phyloP scores from a whole-genome alignment of 73 alveolate genomes.

The Tetrahymena borealis region DNA sequence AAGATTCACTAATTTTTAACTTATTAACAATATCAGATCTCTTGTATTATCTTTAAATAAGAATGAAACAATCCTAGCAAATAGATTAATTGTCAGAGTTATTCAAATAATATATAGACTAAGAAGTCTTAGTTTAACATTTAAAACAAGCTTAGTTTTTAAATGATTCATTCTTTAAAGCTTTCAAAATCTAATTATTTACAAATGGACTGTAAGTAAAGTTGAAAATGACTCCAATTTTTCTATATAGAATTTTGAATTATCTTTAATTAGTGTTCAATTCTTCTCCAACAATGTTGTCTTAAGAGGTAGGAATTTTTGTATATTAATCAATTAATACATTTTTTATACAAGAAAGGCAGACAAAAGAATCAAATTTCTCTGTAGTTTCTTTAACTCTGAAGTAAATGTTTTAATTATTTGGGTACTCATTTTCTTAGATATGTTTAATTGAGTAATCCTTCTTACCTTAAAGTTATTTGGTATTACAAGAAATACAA shows the following conservation, averaged over 20 bases:
- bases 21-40: not conserved
- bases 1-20: not conserved
- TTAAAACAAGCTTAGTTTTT: not conserved
- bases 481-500: not conserved
- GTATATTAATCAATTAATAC: not conserved
- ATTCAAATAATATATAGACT: not conserved
- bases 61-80: not conserved
- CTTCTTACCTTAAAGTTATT: not conserved
- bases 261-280: not conserved
- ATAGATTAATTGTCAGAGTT: not conserved
- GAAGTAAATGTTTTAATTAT: not conserved
- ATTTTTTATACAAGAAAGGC: not conserved
- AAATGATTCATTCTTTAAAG: not conserved
- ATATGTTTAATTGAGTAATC: not conserved
- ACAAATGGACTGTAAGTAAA: not conserved
- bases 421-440: not conserved
- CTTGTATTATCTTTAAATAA: not conserved
- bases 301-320: not conserved
- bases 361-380: not conserved
- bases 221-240: not conserved
- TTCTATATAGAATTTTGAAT: not conserved
- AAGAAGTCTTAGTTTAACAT: not conserved
- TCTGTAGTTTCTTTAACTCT: not conserved
- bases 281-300: not conserved
- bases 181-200: not conserved